phyloP scores from a whole-genome alignment of 352 stramenopile species.

The Ochromonadaceae sp. region DNA sequence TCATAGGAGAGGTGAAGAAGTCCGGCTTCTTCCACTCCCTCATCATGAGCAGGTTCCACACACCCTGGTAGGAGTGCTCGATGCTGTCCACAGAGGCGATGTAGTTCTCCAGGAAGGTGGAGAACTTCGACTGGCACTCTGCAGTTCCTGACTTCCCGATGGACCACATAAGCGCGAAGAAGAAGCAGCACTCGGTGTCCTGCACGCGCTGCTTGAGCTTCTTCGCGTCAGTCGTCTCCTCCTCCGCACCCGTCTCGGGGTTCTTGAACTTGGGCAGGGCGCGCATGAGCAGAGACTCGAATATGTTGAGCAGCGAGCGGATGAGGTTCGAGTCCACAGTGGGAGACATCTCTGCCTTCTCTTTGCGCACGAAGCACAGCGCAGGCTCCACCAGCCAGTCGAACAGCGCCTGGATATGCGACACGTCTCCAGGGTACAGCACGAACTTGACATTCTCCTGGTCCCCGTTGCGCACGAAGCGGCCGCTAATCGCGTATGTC shows the following conservation, averaged over 20 bases:
- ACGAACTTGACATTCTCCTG: constrained; percentile 35
- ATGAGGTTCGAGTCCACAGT: constrained; percentile 75
- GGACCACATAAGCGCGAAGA: constrained; percentile 77
- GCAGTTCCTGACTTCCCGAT: constrained; percentile 39
- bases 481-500: too few relatives aligned
- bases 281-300: constrained; percentile 27
- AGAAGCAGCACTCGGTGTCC: constrained; percentile 53
- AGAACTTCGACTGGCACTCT: constrained; percentile 20
- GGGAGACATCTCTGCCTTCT: constrained; percentile 56
- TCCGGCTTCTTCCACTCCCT: constrained; percentile 27
- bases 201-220: constrained; percentile 44
- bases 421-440: constrained; percentile 51
- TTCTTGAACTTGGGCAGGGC: background rate
- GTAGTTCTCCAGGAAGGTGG: constrained; percentile 17
- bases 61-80: background rate
- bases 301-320: constrained; percentile 53
- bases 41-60: constrained; percentile 24
- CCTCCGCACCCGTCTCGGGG: constrained; percentile 17
- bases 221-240: constrained; percentile 39
- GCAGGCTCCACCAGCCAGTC: constrained; percentile 66
- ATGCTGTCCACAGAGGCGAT: background rate
- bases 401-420: constrained; percentile 54
- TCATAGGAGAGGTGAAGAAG: constrained; percentile 23
- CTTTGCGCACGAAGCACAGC: constrained; percentile 64
- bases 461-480: too few relatives aligned